These are phyloP conservation scores for Xylariaceae sp. DNA, from an alignment of 2,329 filamentous ascomycete genomes.

Conservation along the genomic window DNA sequence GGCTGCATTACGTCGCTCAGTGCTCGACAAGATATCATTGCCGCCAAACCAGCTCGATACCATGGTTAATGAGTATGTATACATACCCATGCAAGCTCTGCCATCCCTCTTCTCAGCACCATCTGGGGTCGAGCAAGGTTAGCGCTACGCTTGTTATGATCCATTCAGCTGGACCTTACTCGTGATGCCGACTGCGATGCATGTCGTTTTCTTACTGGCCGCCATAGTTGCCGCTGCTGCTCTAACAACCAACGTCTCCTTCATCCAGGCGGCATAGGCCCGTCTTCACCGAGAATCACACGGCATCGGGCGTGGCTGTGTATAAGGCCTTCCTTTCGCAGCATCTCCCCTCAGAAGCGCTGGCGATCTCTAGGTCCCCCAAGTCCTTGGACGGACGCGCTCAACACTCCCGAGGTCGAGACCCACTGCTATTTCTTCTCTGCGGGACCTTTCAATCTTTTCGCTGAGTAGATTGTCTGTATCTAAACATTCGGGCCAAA, in stretches of 20 bases:
- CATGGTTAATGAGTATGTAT: too few relatives aligned
- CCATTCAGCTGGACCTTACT: too few relatives aligned
- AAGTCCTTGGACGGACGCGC: neutral
- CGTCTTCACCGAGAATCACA: neutral
- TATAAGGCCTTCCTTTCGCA: neutral
- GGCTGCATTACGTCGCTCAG: too few relatives aligned
- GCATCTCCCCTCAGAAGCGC: neutral
- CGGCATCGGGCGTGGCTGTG: neutral
- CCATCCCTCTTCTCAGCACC: too few relatives aligned
- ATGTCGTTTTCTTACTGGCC: too few relatives aligned
- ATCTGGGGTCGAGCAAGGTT: too few relatives aligned
- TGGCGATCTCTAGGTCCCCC: neutral
- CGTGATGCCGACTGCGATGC: too few relatives aligned
- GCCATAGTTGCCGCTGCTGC: too few relatives aligned
- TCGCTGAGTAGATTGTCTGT: constrained; percentile 4
- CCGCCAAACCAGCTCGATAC: too few relatives aligned
- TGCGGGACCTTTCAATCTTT: neutral
- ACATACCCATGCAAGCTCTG: too few relatives aligned
- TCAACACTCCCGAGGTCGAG: neutral
- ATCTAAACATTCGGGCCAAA: constrained; percentile 2
- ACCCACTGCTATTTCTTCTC: neutral
- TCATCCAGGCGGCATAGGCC: neutral
- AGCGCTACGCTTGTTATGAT: too few relatives aligned
- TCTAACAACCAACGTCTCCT: neutral
- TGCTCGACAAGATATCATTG: too few relatives aligned